A percentile compares a stretch with the other conserved stretches of the same genome.
Conservation (phyloP, 225 moss, liverwort and hornwort species). For the Physcomitrellopsis africana region DNA sequence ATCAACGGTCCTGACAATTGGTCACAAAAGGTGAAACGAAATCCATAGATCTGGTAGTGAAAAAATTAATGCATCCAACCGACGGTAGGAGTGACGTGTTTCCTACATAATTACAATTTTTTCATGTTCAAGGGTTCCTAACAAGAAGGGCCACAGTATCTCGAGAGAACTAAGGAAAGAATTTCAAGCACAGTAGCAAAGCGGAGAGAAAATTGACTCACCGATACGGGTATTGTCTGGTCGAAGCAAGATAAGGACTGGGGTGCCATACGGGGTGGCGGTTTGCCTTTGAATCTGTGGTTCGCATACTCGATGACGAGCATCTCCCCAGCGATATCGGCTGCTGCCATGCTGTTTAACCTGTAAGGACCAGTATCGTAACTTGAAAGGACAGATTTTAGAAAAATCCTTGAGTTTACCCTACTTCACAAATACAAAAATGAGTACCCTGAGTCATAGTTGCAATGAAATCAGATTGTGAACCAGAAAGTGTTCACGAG, state of each 20-base stretch:
- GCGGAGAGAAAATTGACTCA: conserved; percentile 26
- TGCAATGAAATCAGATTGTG: no score
- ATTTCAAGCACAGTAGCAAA: not conserved
- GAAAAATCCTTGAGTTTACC: no score
- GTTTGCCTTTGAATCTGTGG: conserved; percentile 75
- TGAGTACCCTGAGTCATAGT: no score
- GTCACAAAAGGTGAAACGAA: not conserved
- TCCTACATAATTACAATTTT: no score
- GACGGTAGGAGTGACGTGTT: no score
- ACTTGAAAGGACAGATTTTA: no score
- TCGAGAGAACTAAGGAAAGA: not conserved
- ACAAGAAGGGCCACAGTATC: not conserved
- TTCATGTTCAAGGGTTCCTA: not conserved
- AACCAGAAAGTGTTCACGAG: no score
- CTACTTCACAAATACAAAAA: no score
- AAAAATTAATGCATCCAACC: no score
- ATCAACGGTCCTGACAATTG: not conserved
- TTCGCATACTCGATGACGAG: conserved; percentile 65
- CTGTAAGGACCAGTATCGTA: not conserved
- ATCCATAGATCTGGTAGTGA: no score
- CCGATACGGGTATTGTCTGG: conserved; percentile 68
- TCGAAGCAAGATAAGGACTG: conserved; percentile 90
- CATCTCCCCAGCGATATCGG: conserved; percentile 72
- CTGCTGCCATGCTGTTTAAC: conserved; percentile 53
- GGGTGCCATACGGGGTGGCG: conserved; percentile 66